phyloP scores from a whole-genome alignment of 768 basidiomycete species.

The Calocera viscosa region DNA sequence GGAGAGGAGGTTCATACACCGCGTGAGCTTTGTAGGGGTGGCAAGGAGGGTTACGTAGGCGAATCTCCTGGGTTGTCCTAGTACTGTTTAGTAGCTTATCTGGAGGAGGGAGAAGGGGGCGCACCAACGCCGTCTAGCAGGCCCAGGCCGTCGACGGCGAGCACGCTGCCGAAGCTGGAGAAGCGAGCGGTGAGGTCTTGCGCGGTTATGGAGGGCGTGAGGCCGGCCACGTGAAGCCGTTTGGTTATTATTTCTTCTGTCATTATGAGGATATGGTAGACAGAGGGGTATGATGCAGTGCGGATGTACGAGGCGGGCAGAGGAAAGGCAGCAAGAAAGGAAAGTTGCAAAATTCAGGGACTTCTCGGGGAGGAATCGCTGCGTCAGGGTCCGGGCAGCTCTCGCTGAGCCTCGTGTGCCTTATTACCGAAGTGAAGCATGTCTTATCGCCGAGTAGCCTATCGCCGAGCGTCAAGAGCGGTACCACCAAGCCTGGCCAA shows the following conservation, averaged over 20 bases:
- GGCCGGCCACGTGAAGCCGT: constrained; percentile 60
- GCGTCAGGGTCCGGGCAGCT: too few species aligned
- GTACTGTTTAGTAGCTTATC: background rate
- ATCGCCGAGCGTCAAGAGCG: too few species aligned
- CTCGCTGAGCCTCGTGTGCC: too few species aligned
- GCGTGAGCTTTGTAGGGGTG: constrained; percentile 43
- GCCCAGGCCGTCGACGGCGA: constrained; percentile 57
- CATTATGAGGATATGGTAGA: background rate
- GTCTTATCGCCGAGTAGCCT: too few species aligned
- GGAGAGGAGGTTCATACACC: constrained; percentile 62
- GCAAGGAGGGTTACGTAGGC: constrained; percentile 63
- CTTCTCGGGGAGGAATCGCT: too few species aligned
- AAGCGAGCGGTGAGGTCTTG: constrained; percentile 48
- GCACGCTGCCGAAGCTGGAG: constrained; percentile 55
- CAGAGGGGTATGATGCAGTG: too few species aligned
- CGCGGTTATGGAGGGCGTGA: constrained; percentile 50
- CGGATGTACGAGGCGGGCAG: too few species aligned
- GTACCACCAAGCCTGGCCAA: too few species aligned
- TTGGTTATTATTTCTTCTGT: constrained; percentile 29
- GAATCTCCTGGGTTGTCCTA: constrained; percentile 47
- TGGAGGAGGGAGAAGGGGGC: background rate
- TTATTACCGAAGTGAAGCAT: too few species aligned
- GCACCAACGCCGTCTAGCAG: constrained; percentile 45
- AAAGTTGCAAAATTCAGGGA: too few species aligned
- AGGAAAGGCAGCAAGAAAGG: too few species aligned